Base-by-base conservation (phyloP, 805 yeast genomes). In the Metschnikowia koreensis region DNA sequence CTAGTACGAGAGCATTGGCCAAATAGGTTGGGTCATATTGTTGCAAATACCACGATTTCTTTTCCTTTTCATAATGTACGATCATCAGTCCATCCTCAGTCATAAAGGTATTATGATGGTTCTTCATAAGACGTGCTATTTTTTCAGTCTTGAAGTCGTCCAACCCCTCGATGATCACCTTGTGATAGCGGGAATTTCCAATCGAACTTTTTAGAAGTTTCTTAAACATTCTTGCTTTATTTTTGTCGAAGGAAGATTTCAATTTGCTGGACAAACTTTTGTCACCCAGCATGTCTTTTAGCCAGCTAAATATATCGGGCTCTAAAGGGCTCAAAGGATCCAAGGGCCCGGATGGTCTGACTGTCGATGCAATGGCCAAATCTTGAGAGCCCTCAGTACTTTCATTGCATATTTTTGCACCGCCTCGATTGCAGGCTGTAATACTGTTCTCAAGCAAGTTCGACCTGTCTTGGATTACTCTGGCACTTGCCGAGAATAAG, bases 41-140 rank as follows among this genome's bases (percentile, higher is more conserved):
- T 31, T 51, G 53, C 31, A 50, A 43, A 12, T 39, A 31, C 56
- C 56, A 53, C 6, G 51, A 38, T 36, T 41, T 53, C 7, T 41
- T 28, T 15, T 40, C 29, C 7, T 29, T 28, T 26, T 46, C 50
- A 38, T 44, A 50, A 43, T 42, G 47, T 17, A 53, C 44, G n/a
- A 53, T 44, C 22, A 7, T 46, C 53, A 53, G 56, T 15, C 33
- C 27, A 26, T 47, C 53, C 16, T 27, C 44, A 11, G 53, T 46
- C 26, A 46, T 31, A 38, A 53, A 53, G 10, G 43, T 44, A 28
- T 49, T 50, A 28, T 13, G 48, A 22, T 47, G 46, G 11, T 50
- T 44, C 29, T 50, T 50, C 47, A 50, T 46, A 13, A 44, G 42
- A 26, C 17, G 31, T 26, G 16, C 44, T 4, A 46, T 43, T 16